Evolutionary conservation across 805 yeast genomes (phyloP).

Genomic region (Saturnispora sekii): DNA sequence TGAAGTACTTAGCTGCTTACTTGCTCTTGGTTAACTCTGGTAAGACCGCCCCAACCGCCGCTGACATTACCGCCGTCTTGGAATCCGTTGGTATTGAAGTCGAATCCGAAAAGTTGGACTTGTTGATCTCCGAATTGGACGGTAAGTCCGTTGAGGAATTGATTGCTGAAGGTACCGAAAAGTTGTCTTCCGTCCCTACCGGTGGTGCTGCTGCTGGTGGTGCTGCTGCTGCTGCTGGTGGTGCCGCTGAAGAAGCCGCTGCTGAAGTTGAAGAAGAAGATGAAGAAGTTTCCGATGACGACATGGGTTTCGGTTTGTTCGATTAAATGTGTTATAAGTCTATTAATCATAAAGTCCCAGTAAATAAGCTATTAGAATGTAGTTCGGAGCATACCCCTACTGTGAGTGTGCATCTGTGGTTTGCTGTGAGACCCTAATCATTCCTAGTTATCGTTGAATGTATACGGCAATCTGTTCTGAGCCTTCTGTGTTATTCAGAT

Average conservation of each 20-base stretch:
- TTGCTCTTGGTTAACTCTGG: conserved; percentile 84
- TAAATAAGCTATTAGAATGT: not conserved
- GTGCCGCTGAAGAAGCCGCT: conserved; percentile 48
- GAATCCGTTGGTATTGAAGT: conserved; percentile 74
- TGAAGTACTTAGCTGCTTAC: conserved; percentile 93
- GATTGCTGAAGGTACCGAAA: conserved; percentile 71
- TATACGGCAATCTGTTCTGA: too few relatives aligned
- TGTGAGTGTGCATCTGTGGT: not conserved
- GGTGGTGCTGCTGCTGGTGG: conserved; percentile 69
- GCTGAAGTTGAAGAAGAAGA: conserved; percentile 45
- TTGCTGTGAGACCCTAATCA: too few relatives aligned
- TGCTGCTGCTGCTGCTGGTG: conserved; percentile 46
- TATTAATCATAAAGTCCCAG: not conserved
- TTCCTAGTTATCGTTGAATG: too few relatives aligned
- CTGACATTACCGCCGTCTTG: conserved; percentile 63
- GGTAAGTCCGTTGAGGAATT: conserved; percentile 69
- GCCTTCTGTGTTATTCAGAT: too few relatives aligned
- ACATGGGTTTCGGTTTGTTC: conserved; percentile 87
- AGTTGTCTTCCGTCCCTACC: conserved; percentile 72
- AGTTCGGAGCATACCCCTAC: not conserved
- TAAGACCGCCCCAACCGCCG: conserved; percentile 71
- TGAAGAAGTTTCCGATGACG: conserved; percentile 46
- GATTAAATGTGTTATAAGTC: conserved; percentile 50
- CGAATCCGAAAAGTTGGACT: conserved; percentile 64
- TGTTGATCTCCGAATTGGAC: conserved; percentile 64